Evolutionary conservation across 305 asterid genomes (phyloP).

Genomic region (Striga hermonthica): DNA sequence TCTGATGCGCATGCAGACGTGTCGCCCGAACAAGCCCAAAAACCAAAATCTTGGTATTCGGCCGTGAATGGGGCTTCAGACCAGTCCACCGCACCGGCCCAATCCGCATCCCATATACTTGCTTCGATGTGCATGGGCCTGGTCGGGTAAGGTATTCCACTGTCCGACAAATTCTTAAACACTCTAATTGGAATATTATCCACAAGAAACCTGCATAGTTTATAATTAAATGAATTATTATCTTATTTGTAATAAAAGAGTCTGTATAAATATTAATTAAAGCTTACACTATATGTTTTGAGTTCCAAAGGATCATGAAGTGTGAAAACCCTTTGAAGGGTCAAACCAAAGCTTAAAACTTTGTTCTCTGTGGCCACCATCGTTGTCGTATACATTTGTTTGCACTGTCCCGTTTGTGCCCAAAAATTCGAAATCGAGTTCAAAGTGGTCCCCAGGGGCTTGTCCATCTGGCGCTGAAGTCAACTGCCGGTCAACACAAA

Average conservation of each 20-base stretch:
- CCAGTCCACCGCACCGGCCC: conserved; percentile 49
- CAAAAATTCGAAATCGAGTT: conserved; percentile 52
- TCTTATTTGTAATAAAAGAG: too few relatives aligned
- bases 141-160: conserved; percentile 33
- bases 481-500: conserved; percentile 28
- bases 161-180: conserved; percentile 39
- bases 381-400: conserved; percentile 50
- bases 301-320: conserved; percentile 48
- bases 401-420: conserved; percentile 47
- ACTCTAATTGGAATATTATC: conserved; percentile 44
- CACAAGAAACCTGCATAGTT: conserved; percentile 34
- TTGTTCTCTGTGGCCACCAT: conserved; percentile 48
- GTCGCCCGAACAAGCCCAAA: conserved; percentile 30
- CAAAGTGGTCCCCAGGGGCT: conserved; percentile 37
- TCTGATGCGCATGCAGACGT: conserved; percentile 19
- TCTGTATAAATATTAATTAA: too few relatives aligned
- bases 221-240: neutral
- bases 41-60: conserved; percentile 33
- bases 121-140: conserved; percentile 45
- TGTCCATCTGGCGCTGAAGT: conserved; percentile 31
- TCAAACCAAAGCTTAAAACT: conserved; percentile 52
- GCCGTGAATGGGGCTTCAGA: conserved; percentile 41
- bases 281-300: conserved; percentile 42
- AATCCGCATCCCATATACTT: conserved; percentile 44
- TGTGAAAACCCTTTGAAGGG: conserved; percentile 52